Conservation (phyloP, 2,329 filamentous ascomycete genomes). For the Phialophora verrucosa region DNA sequence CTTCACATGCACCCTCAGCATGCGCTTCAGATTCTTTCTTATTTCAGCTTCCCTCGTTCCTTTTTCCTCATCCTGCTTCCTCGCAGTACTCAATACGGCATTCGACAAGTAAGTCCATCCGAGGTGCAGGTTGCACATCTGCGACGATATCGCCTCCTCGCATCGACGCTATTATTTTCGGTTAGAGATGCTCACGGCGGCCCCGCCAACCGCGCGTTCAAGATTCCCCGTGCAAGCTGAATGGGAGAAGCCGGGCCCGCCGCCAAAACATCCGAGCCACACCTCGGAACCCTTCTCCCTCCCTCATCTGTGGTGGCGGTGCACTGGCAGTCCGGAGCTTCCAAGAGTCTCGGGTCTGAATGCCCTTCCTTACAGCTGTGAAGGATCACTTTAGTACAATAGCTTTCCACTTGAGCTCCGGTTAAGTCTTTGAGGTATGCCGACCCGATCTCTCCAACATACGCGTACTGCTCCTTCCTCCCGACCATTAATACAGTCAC, state of each 20-base stretch:
- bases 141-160: neutral
- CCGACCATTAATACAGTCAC: too few relatives aligned
- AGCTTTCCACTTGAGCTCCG: too few relatives aligned
- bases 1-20: too few relatives aligned
- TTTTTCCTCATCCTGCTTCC: neutral
- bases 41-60: neutral
- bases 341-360: too few relatives aligned
- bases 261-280: neutral
- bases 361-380: too few relatives aligned
- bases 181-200: neutral
- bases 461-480: too few relatives aligned
- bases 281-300: neutral
- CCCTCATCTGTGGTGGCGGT: neutral
- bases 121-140: neutral
- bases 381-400: too few relatives aligned
- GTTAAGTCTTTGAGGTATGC: too few relatives aligned
- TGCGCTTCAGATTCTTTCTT: neutral
- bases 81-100: neutral
- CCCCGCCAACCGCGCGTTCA: neutral
- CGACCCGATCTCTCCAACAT: too few relatives aligned
- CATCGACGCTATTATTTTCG: slow-evolving; percentile 2
- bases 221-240: neutral
- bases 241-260: neutral
- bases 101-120: neutral
- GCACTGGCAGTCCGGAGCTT: neutral